A percentile compares a stretch with the other conserved stretches of the same genome.
These are phyloP conservation scores for Rhodosporidiobolus odoratus DNA, from an alignment of 768 basidiomycete species.

Conservation along the genomic window DNA sequence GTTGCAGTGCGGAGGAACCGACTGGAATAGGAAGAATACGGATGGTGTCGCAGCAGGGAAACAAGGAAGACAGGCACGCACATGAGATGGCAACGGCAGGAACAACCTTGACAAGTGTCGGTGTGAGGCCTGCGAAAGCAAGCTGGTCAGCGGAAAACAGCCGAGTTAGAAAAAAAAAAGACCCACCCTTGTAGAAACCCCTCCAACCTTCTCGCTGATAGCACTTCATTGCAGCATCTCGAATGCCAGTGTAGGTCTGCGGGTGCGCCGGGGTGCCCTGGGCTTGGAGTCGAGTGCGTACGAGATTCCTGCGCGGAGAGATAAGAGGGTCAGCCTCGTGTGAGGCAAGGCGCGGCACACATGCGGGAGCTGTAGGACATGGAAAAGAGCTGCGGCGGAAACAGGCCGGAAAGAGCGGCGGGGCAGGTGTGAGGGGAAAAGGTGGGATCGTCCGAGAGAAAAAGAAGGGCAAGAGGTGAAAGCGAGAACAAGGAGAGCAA, in stretches of 20 bases:
- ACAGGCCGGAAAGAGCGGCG: background rate
- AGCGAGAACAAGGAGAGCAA: conserved; percentile 25
- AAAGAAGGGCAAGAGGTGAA: background rate
- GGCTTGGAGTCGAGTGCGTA: conserved; percentile 90
- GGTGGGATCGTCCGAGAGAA: no score
- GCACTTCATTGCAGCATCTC: conserved; percentile 75
- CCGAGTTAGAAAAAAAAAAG: background rate
- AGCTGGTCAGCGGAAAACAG: background rate
- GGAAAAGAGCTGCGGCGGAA: background rate
- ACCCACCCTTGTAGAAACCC: conserved; percentile 66
- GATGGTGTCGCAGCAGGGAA: background rate
- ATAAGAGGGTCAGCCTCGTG: background rate
- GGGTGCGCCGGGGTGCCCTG: conserved; percentile 95
- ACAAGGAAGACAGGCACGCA: background rate
- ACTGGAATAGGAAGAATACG: no score
- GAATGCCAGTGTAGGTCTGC: conserved; percentile 77
- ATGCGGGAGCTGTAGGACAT: no score
- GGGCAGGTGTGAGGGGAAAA: no score
- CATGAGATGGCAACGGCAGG: conserved; percentile 88
- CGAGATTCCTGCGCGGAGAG: conserved; percentile 53
- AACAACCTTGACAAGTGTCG: conserved; percentile 91
- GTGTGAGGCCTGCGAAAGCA: conserved; percentile 62
- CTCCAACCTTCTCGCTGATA: conserved; percentile 81
- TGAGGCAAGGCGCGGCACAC: no score
- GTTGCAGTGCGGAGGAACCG: background rate